A percentile compares a stretch with the other conserved stretches of the same genome.
These are phyloP conservation scores for Neurospora sp. DNA, from an alignment of 2,329 filamentous ascomycete species.

Conservation along the genomic window DNA sequence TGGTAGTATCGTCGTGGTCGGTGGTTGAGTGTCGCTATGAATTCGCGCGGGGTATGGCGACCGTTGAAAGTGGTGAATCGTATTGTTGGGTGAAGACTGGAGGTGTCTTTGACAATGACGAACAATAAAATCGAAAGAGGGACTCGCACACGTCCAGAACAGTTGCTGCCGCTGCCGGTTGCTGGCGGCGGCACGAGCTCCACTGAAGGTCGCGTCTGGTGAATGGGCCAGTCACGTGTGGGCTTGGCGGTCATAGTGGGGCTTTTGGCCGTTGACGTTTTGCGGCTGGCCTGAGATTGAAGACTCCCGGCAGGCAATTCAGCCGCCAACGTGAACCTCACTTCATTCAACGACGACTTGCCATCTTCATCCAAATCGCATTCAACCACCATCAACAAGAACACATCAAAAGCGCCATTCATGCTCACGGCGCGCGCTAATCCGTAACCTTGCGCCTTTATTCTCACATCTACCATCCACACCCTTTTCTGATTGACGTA, in stretches of 20 bases:
- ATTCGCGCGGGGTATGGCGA: not conserved
- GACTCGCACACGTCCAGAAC: not conserved
- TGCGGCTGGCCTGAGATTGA: not conserved
- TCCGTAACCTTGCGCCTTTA: too few species aligned
- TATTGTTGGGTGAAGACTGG: not conserved
- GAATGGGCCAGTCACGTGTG: not conserved
- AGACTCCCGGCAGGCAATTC: not conserved
- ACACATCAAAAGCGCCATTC: not conserved
- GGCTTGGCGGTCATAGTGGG: not conserved
- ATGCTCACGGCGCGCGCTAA: not conserved
- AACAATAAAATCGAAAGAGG: not conserved
- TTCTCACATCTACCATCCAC: not conserved
- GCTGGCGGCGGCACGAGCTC: not conserved
- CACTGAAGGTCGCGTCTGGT: not conserved
- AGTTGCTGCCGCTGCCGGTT: not conserved
- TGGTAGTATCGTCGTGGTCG: not conserved
- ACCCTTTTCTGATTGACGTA: not conserved
- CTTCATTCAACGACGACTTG: not conserved
- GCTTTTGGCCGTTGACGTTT: not conserved
- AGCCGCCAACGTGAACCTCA: not conserved
- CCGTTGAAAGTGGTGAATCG: not conserved
- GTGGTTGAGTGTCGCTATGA: not conserved
- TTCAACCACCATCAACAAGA: not conserved
- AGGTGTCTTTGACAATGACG: not conserved
- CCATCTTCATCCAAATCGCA: not conserved